Conservation (phyloP, 2,329 filamentous ascomycete genomes). For the Diplodia seriata region DNA sequence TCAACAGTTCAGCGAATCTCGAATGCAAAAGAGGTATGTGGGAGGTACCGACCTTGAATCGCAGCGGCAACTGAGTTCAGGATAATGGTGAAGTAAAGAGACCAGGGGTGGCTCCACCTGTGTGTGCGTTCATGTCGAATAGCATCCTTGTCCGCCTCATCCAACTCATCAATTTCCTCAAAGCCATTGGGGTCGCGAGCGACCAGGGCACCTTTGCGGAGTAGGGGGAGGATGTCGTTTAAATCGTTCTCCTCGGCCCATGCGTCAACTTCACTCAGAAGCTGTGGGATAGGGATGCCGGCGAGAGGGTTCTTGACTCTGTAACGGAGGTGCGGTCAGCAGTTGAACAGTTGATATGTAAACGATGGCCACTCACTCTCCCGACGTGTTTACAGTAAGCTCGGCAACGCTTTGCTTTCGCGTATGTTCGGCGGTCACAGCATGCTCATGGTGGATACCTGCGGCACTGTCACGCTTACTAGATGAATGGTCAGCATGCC, state of each 20-base stretch:
- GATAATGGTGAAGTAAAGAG: conserved; percentile 70
- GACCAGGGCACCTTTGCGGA: conserved; percentile 74
- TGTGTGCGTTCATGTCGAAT: conserved; percentile 69
- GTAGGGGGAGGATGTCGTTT: conserved; percentile 62
- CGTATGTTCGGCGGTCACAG: not conserved
- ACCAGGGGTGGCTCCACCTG: conserved; percentile 64
- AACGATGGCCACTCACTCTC: not conserved
- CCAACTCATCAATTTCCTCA: conserved; percentile 67
- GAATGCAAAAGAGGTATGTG: conserved; percentile 36
- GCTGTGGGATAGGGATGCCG: conserved; percentile 58
- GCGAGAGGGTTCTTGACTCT: conserved; percentile 65
- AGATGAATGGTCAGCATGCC: not conserved
- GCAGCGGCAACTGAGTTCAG: conserved; percentile 74
- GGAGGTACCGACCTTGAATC: conserved; percentile 70
- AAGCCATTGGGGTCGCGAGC: conserved; percentile 72
- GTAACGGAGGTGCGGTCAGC: not conserved
- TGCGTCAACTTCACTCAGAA: conserved; percentile 62
- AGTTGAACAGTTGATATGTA: not conserved
- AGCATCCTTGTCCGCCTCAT: conserved; percentile 65
- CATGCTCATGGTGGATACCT: conserved; percentile 6
- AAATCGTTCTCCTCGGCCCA: conserved; percentile 69
- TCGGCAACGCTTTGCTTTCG: conserved; percentile 10
- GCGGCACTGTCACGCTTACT: conserved; percentile 17
- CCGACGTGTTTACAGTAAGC: not conserved
- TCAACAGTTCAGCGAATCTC: conserved; percentile 63